Conservation (phyloP, 1,139 yeast genomes). For the Yamadazyma dendronema region DNA sequence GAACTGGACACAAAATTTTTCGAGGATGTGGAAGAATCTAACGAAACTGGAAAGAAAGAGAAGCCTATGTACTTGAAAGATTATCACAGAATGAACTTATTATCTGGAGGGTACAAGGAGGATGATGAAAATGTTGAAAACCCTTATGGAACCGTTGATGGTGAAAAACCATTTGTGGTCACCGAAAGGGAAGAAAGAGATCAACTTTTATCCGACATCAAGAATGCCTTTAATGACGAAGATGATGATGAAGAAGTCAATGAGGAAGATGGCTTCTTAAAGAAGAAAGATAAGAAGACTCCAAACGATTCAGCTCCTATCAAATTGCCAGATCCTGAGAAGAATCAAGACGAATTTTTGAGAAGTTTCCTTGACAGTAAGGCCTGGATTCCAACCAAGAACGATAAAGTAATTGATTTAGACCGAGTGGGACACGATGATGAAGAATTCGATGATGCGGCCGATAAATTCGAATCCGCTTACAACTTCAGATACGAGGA, state of each 20-base stretch:
- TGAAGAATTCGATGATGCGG: constrained; percentile 90
- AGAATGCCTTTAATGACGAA: constrained; percentile 56
- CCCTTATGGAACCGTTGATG: constrained; percentile 47
- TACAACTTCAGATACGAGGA: constrained; percentile 96
- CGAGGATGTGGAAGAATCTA: constrained; percentile 57
- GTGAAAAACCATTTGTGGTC: constrained; percentile 67
- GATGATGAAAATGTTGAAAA: constrained; percentile 32
- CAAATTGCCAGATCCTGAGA: constrained; percentile 65
- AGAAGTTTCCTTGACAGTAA: constrained; percentile 68
- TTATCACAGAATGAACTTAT: constrained; percentile 79
- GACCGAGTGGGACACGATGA: constrained; percentile 61
- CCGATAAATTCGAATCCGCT: constrained; percentile 85
- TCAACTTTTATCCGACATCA: constrained; percentile 71
- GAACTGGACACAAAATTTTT: constrained; percentile 72
- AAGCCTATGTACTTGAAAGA: constrained; percentile 90
- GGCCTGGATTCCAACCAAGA: constrained; percentile 82
- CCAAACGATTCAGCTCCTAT: constrained; percentile 16
- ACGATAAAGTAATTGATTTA: constrained; percentile 53
- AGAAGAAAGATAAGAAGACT: constrained; percentile 36
- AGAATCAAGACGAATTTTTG: constrained; percentile 66
- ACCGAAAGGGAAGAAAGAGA: constrained; percentile 75
- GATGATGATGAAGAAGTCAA: constrained; percentile 45
- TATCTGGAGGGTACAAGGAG: constrained; percentile 57
- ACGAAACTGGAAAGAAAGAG: constrained; percentile 36
- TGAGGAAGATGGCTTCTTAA: constrained; percentile 51